Evolutionary conservation across 1,139 yeast genomes (phyloP).

Genomic region (Suhomyces bribrorum): DNA sequence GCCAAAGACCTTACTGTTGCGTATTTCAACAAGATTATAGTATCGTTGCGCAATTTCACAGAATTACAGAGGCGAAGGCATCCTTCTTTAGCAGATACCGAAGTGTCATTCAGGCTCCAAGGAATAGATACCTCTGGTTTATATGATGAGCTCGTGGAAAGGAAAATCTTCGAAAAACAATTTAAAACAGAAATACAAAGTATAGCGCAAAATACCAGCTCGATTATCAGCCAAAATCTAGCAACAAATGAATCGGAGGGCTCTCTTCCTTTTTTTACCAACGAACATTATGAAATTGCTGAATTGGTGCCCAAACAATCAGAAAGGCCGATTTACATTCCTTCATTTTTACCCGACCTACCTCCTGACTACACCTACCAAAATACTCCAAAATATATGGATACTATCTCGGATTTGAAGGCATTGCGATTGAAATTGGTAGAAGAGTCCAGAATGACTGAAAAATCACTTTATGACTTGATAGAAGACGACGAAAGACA

Average conservation of each 20-base stretch:
- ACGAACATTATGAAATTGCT: slow-evolving; percentile 52
- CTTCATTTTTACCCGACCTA: slow-evolving; percentile 75
- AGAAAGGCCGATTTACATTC: slow-evolving; percentile 55
- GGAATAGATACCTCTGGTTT: slow-evolving; percentile 49
- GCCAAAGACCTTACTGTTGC: slow-evolving; percentile 49
- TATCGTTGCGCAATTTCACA: slow-evolving; percentile 53
- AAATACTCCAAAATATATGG: slow-evolving; percentile 67
- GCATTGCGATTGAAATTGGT: slow-evolving; percentile 69
- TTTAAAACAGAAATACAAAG: slow-evolving; percentile 1
- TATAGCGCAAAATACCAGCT: slow-evolving; percentile 6
- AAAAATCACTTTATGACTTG: slow-evolving; percentile 67
- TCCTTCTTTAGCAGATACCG: slow-evolving; percentile 62
- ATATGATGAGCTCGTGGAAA: slow-evolving; percentile 37
- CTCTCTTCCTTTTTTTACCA: slow-evolving; percentile 41
- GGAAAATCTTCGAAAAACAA: too few relatives aligned
- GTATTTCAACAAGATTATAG: slow-evolving; percentile 51
- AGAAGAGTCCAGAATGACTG: slow-evolving; percentile 79
- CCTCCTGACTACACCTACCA: slow-evolving; percentile 94
- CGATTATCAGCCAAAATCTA: slow-evolving; percentile 5
- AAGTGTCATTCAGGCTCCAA: slow-evolving; percentile 48
- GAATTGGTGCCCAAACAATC: slow-evolving; percentile 57
- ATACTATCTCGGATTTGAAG: slow-evolving; percentile 70
- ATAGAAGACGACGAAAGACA: slow-evolving; percentile 45
- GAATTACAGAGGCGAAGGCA: slow-evolving; percentile 67
- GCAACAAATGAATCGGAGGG: slow-evolving; percentile 18